Percentiles rank a stretch among this genome's conserved stretches.
Evolutionary conservation across 2,329 filamentous ascomycete species (phyloP).

Genomic region (Huntiella omanensis): DNA sequence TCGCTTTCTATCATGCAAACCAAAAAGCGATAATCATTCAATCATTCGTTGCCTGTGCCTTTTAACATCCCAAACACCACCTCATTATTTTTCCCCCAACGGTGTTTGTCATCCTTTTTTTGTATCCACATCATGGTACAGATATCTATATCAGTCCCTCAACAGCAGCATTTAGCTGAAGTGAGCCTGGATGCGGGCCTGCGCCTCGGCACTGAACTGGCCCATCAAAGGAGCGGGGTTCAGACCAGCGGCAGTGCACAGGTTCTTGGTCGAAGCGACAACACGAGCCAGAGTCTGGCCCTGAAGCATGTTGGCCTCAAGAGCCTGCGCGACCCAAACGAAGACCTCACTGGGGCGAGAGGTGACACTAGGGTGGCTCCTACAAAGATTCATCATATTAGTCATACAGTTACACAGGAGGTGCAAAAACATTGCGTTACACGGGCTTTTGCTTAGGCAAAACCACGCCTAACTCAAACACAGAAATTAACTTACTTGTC

Average conservation of each 20-base stretch:
- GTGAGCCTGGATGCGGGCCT: slow-evolving; percentile 59
- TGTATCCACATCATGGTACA: not conserved
- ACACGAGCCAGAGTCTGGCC: slow-evolving; percentile 65
- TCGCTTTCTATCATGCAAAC: slow-evolving; percentile 5
- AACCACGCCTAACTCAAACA: not conserved
- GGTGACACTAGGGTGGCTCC: slow-evolving; percentile 69
- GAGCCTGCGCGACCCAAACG: slow-evolving; percentile 64
- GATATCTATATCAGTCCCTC: not conserved
- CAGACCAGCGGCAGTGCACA: slow-evolving; percentile 55
- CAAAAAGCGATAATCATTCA: slow-evolving; percentile 8
- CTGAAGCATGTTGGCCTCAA: slow-evolving; percentile 79
- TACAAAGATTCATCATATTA: slow-evolving; percentile 20
- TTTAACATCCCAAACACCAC: slow-evolving; percentile 1
- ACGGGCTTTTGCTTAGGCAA: not conserved
- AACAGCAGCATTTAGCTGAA: slow-evolving; percentile 37
- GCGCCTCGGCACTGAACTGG: slow-evolving; percentile 60
- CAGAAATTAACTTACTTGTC: slow-evolving; percentile 51
- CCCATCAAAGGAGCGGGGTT: slow-evolving; percentile 60
- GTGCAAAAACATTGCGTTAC: not conserved
- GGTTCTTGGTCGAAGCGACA: slow-evolving; percentile 55
- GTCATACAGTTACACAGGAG: not conserved
- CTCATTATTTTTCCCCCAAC: slow-evolving; percentile 3
- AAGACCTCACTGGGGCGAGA: slow-evolving; percentile 67
- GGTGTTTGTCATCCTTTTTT: slow-evolving; percentile 4
- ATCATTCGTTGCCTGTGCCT: slow-evolving; percentile 10